Base-by-base conservation (phyloP, 805 yeast genomes). In the Hanseniaspora guilliermondii region DNA sequence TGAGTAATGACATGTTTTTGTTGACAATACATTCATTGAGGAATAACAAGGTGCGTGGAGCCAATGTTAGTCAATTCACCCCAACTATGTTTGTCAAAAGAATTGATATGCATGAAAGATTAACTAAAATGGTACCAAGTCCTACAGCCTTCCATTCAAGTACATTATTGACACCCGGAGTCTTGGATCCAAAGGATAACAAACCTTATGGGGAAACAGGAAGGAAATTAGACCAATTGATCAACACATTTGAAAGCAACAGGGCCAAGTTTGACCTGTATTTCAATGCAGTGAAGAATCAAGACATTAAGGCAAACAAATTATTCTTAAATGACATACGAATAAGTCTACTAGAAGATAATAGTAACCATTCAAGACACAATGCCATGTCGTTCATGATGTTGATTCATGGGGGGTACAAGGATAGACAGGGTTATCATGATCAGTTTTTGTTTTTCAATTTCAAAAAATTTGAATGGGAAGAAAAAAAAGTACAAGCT, bases 141-240 rank as follows among this genome's bases (percentile, higher is more conserved):
- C 27, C 48, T 16, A 52, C 49, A 30, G 47, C 55, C 3, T 44
- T 41, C 22, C 55, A 52, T 37, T 52, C 55, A 22, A 27, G 49
- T 7, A 52, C 55, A 27, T 36, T 52, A 16, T 14, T 52, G 12
- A 11, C 16, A 3, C 30, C 47, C 3, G 47, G 37, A 4, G n/a
- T 21, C 2, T 4, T 39, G 22, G 8, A 33, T 16, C 22, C 39
- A 21, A 37, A 38, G 17, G 22, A 12, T 11, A 4, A 8, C 11
- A 35, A 39, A 12, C 3, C 12, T 1, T 49, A 22, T 22, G 9
- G 17, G 11, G 27, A 30, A 32, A 46, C n/a, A 9, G 22, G 21
- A 1, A 8, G 19, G 12, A 42, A 30, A 7, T 7, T 52, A 4
- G 24, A 42, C 30, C n/a, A 21, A 6, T 36, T 52, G 21, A 30